Conservation (phyloP, 164 flowering plant genomes). For the Hamamelis virginiana region DNA sequence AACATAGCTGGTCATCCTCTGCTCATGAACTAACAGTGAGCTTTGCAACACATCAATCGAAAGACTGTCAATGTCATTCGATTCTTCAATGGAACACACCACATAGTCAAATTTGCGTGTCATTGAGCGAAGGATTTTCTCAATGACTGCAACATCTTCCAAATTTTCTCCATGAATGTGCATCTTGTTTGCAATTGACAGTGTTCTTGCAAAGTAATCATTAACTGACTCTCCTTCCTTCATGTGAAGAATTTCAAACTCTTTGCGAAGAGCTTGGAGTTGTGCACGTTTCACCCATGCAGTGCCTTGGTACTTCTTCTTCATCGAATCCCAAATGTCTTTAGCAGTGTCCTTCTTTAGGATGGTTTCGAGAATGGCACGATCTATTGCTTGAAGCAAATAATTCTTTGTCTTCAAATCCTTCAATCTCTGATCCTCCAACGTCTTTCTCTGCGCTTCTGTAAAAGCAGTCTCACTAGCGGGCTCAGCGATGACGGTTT, state of each 20-base stretch:
- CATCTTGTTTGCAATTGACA: not conserved
- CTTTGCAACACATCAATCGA: too few species aligned
- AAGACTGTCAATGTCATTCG: too few species aligned
- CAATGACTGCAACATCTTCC: not conserved
- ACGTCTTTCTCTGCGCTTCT: not conserved
- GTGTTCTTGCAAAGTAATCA: too few species aligned
- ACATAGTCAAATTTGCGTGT: not conserved
- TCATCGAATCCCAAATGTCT: too few species aligned
- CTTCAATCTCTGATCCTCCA: not conserved
- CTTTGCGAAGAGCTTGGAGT: not conserved
- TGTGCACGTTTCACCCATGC: not conserved
- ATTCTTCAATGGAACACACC: not conserved
- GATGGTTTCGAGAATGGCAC: not conserved
- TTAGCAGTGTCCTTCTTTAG: not conserved
- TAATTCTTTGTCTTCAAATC: not conserved
- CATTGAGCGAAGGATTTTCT: conserved; percentile 1
- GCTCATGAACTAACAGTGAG: not conserved
- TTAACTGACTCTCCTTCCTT: too few species aligned
- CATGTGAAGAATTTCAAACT: too few species aligned
- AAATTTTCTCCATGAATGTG: not conserved
- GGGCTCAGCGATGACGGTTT: not conserved
- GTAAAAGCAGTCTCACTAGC: not conserved
- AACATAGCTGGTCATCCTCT: not conserved
- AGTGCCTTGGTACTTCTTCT: not conserved
- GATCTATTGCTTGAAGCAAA: too few species aligned